A percentile compares a stretch with the other conserved stretches of the same genome.
Conservation (phyloP, 1,139 yeast species). For the Candida tetrigidarum region DNA sequence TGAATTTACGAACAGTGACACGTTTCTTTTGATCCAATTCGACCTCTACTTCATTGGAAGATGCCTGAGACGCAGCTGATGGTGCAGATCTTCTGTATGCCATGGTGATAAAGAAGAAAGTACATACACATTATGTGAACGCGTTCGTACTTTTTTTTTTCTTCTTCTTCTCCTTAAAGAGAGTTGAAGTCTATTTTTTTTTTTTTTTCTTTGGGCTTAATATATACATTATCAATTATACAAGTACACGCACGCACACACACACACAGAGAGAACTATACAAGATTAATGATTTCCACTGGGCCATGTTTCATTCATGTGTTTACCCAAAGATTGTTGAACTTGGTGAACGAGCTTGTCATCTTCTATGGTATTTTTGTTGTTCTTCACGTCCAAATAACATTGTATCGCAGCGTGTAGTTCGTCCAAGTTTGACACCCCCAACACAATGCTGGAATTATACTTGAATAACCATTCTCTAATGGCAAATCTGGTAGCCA, state of each 20-base stretch:
- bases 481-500: slow-evolving; percentile 79
- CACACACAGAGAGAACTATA: no score
- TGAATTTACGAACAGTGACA: slow-evolving; percentile 72
- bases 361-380: slow-evolving; percentile 31
- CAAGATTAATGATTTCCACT: slow-evolving; percentile 56
- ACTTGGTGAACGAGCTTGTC: slow-evolving; percentile 54
- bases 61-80: slow-evolving; percentile 8
- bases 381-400: slow-evolving; percentile 52
- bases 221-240: no score
- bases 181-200: background rate
- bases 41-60: slow-evolving; percentile 20
- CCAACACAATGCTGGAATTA: slow-evolving; percentile 69
- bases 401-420: slow-evolving; percentile 63
- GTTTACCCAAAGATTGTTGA: slow-evolving; percentile 54
- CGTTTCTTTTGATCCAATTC: slow-evolving; percentile 66
- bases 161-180: background rate
- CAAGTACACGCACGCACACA: no score
- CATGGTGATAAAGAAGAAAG: slow-evolving; percentile 8
- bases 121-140: no score
- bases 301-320: slow-evolving; percentile 70
- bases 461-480: slow-evolving; percentile 52
- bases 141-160: slow-evolving; percentile 3
- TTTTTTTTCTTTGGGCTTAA: background rate
- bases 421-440: slow-evolving; percentile 68
- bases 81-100: slow-evolving; percentile 13